Conservation (phyloP, 441 rosid species). For the Aleurites moluccanus region DNA sequence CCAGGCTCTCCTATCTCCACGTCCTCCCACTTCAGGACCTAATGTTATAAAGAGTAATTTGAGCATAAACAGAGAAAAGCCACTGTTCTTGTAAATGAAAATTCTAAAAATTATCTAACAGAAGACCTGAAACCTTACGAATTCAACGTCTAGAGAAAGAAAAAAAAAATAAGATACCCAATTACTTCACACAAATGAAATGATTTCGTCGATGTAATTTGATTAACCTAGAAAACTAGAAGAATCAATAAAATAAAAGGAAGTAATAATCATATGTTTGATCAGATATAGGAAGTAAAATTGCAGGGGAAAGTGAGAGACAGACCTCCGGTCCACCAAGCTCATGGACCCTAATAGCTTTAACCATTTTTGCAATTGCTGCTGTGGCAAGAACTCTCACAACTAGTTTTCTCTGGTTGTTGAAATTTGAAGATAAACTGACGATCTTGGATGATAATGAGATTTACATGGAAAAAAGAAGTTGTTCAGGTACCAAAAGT, state of each 20-base stretch:
- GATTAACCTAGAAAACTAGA: not conserved
- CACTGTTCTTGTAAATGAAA: too few relatives aligned
- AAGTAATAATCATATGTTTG: too few relatives aligned
- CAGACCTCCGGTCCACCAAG: conserved; percentile 84
- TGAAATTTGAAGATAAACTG: not conserved
- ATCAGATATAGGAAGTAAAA: too few relatives aligned
- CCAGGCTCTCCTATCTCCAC: conserved; percentile 79
- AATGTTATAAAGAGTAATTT: not conserved
- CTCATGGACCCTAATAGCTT: conserved; percentile 78
- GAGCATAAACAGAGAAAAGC: too few relatives aligned
- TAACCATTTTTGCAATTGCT: conserved; percentile 59
- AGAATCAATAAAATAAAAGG: not conserved
- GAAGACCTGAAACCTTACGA: too few relatives aligned
- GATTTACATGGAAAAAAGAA: not conserved
- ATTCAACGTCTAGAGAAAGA: too few relatives aligned
- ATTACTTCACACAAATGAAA: not conserved
- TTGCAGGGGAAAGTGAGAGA: not conserved
- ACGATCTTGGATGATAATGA: not conserved
- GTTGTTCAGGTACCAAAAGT: not conserved
- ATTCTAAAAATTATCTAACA: not conserved
- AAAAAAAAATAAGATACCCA: not conserved
- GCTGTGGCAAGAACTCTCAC: conserved; percentile 33
- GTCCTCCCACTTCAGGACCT: conserved; percentile 95
- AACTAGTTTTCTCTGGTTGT: not conserved
- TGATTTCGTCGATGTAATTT: too few relatives aligned